A percentile compares a stretch with the other conserved stretches of the same genome.
Conservation (phyloP, 2,329 filamentous ascomycete genomes). For the Pseudocercospora crystallina region DNA sequence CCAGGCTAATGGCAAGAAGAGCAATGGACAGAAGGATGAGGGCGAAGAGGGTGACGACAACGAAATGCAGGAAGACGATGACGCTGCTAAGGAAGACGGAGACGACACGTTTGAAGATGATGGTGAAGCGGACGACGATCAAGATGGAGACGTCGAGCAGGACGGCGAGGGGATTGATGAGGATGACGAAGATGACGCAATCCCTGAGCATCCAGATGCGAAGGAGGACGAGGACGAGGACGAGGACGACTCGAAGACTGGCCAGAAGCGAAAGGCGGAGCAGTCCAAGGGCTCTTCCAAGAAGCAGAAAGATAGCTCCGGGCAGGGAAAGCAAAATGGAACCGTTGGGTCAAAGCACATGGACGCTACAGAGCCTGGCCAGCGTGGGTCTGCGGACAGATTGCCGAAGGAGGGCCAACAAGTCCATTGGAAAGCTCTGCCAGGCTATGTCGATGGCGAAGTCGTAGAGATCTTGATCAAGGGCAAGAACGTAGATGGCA, state of each 20-base stretch:
- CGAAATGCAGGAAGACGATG: slow-evolving; percentile 28
- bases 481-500: slow-evolving; percentile 43
- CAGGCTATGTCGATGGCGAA: slow-evolving; percentile 43
- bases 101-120: slow-evolving; percentile 32
- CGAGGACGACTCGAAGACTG: slow-evolving; percentile 13
- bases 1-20: slow-evolving; percentile 4
- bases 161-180: slow-evolving; percentile 31
- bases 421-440: slow-evolving; percentile 43
- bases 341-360: slow-evolving; percentile 35
- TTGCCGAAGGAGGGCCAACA: slow-evolving; percentile 44
- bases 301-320: slow-evolving; percentile 37
- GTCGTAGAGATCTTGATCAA: slow-evolving; percentile 44
- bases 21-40: slow-evolving; percentile 21
- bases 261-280: slow-evolving; percentile 24
- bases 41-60: slow-evolving; percentile 32
- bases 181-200: slow-evolving; percentile 33
- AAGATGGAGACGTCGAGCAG: slow-evolving; percentile 21
- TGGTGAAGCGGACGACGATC: slow-evolving; percentile 31
- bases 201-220: too few relatives aligned
- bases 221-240: slow-evolving; percentile 22
- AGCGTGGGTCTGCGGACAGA: slow-evolving; percentile 31
- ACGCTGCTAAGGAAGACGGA: slow-evolving; percentile 31
- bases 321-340: slow-evolving; percentile 17
- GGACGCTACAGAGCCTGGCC: slow-evolving; percentile 8
- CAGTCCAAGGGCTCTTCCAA: slow-evolving; percentile 27